phyloP scores from a whole-genome alignment of 257 asterid species.

The Handroanthus guayacan region DNA sequence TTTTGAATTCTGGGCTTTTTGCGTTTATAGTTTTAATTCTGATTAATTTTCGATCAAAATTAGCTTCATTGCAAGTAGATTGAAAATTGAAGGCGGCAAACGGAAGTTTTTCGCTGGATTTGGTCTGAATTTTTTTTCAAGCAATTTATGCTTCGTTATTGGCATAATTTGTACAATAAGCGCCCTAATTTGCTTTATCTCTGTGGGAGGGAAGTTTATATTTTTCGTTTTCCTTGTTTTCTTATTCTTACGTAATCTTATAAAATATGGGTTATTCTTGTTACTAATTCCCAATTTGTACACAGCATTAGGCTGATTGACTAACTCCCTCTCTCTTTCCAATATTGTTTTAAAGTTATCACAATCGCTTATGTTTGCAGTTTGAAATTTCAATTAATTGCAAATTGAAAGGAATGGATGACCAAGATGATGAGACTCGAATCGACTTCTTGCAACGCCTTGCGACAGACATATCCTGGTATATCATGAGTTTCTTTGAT shows the following conservation, averaged over 20 bases:
- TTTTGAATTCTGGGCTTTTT: background rate
- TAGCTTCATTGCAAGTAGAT: background rate
- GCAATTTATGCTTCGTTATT: background rate
- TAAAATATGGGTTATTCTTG: conserved; percentile 9
- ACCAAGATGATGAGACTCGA: background rate
- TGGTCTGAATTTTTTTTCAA: background rate
- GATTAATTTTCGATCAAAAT: background rate
- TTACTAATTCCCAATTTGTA: background rate
- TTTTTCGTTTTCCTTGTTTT: background rate
- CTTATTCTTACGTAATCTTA: background rate
- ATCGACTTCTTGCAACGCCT: conserved; percentile 61
- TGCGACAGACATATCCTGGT: conserved; percentile 51
- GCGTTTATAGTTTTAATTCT: background rate
- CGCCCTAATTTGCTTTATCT: background rate
- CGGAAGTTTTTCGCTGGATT: conserved; percentile 11
- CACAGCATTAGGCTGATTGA: background rate
- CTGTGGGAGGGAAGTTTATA: background rate
- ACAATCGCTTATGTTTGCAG: conserved; percentile 15
- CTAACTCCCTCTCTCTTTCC: background rate
- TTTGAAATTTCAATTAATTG: conserved; percentile 29
- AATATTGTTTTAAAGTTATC: background rate
- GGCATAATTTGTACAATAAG: background rate
- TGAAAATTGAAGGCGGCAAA: conserved; percentile 6
- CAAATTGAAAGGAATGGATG: conserved; percentile 37
- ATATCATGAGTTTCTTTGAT: background rate